Base-by-base conservation (phyloP, 306 rosid species). In the Albizia julibrissin region DNA sequence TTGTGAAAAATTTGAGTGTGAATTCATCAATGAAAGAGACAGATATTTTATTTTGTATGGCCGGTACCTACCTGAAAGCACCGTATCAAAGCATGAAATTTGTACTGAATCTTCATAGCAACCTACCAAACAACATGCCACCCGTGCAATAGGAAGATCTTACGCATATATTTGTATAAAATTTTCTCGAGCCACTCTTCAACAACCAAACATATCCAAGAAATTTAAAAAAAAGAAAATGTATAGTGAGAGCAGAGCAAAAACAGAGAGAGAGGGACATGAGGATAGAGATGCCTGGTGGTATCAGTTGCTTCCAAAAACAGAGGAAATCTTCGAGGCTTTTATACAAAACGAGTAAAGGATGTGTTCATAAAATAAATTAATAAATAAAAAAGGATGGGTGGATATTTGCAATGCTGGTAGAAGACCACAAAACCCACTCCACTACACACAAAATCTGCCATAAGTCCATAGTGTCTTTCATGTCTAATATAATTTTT, bases 371-470 rank as follows among this genome's bases (percentile, higher is more conserved):
- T n/a, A 58, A 58, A 58, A 58, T 22, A 58, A 58, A n/a, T 9
- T 9, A 58, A n/a, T 58, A 10, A 54, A 19, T 1, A 54, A 12
- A 46, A n/a, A n/a, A 1, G 27, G 26, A 52, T 19, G 11, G 77
- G 16, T 15, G 49, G 67, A 58, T 69, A 81, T 11, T 44, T 47
- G 76, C 43, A 39, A 34, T 65, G 68, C 69, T 80, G 82, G 76
- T 80, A 18, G 68, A 84, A 79, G 89, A 62, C 68, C 31, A 58
- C 85, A 87, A 67, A 87, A 74, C 89, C 79, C 83, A 66, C 84
- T 5, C 79, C 83, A 66, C 84, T 5, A 13, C 21, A 58, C 65
- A 29, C 40, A 13, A 14, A 64, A 64, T 64, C 39, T 5, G 14
- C 3, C 11, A 26, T 24, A 2, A 24, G 18, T 24, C 66, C 27